phyloP scores from a whole-genome alignment of 1,139 yeast species.

The Geotrichum klebahnii region DNA sequence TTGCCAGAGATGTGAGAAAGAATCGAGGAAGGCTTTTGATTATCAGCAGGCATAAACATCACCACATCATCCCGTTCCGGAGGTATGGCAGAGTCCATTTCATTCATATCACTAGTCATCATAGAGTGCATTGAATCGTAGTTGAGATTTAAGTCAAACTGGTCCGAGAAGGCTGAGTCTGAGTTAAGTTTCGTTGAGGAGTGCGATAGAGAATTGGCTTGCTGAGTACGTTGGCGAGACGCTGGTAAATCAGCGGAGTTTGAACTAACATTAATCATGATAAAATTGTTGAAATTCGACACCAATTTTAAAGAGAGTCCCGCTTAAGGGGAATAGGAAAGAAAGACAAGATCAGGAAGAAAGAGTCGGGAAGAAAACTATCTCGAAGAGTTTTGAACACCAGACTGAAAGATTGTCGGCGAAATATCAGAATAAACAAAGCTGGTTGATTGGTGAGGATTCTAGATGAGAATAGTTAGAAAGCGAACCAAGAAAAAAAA shows the following conservation, averaged over 20 bases:
- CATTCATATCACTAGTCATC: neutral
- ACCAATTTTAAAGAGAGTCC: neutral
- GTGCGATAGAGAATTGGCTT: neutral
- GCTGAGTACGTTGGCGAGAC: neutral
- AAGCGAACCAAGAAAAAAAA: neutral
- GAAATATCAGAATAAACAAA: too few relatives aligned
- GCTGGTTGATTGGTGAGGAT: too few relatives aligned
- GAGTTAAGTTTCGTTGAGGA: neutral
- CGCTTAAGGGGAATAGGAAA: neutral
- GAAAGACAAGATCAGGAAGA: neutral
- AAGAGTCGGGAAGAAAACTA: too few relatives aligned
- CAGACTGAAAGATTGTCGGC: too few relatives aligned
- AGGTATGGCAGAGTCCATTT: too few relatives aligned
- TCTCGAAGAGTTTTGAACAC: too few relatives aligned
- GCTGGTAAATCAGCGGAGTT: neutral
- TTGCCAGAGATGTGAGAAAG: conserved; percentile 1
- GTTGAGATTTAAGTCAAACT: neutral
- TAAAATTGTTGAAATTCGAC: neutral
- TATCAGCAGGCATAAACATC: neutral
- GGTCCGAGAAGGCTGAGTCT: neutral
- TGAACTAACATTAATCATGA: neutral
- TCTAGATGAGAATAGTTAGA: too few relatives aligned
- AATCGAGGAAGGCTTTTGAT: neutral
- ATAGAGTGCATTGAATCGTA: neutral
- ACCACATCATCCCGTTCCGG: neutral